These are phyloP conservation scores for Eimeria sp. DNA, from an alignment of 169 alveolate species.

Conservation along the genomic window DNA sequence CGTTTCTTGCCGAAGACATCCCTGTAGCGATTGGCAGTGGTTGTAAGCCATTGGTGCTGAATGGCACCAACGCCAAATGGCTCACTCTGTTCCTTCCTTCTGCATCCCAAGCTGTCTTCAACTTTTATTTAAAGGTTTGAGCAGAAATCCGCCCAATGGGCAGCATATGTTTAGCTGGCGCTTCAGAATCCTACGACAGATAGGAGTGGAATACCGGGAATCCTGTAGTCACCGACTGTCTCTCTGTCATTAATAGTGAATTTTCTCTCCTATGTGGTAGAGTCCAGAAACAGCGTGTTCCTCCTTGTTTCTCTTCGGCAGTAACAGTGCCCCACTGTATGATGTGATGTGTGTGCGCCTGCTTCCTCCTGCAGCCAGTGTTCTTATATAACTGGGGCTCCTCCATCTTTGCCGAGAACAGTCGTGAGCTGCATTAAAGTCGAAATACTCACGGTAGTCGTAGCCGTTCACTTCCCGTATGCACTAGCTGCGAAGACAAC, in stretches of 20 bases:
- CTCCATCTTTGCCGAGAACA: neutral
- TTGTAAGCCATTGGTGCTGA: neutral
- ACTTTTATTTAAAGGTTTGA: too few species aligned
- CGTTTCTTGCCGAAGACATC: neutral
- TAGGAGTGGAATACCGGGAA: too few species aligned
- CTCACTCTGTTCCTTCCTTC: neutral
- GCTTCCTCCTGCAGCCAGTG: too few species aligned
- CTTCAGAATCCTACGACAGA: neutral
- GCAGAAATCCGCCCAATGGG: neutral
- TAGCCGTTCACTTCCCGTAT: too few species aligned
- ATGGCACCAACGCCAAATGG: neutral
- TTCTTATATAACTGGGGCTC: too few species aligned
- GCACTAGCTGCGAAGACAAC: too few species aligned
- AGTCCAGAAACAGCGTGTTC: too few species aligned
- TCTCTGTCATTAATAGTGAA: neutral
- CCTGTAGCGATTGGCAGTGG: neutral
- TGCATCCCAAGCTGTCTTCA: neutral
- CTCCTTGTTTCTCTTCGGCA: neutral
- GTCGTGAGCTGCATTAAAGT: neutral
- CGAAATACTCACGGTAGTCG: neutral
- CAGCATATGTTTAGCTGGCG: neutral
- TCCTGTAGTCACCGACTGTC: neutral
- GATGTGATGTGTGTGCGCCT: neutral
- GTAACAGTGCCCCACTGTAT: neutral
- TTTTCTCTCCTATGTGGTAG: neutral